Evolutionary conservation across 106 monocot genomes (phyloP).

Genomic region (Xerophyta viscosa): DNA sequence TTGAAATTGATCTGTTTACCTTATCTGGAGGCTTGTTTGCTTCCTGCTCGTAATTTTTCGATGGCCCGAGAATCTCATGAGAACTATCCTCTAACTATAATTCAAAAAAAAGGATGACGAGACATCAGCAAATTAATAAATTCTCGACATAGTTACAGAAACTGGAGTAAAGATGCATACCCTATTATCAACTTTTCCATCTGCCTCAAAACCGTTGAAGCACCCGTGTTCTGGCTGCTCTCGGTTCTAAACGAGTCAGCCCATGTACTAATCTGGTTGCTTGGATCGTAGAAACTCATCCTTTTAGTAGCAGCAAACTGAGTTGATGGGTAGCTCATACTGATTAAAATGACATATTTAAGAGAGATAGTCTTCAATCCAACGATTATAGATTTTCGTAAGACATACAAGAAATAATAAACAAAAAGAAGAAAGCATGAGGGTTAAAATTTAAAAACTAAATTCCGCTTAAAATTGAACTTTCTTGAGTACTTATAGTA

Average conservation of each 20-base stretch:
- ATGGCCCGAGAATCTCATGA: conserved; percentile 20
- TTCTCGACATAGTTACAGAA: neutral
- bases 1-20: no score
- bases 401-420: no score
- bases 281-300: conserved; percentile 54
- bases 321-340: conserved; percentile 45
- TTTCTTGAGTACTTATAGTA: no score
- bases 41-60: conserved; percentile 45
- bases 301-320: conserved; percentile 46
- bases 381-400: no score
- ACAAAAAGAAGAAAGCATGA: no score
- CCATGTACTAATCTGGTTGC: conserved; percentile 51
- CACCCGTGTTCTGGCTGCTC: conserved; percentile 42
- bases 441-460: no score
- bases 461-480: no score
- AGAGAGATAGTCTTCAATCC: no score
- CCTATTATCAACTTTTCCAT: conserved; percentile 33
- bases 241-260: conserved; percentile 44
- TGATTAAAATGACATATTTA: conserved; percentile 46
- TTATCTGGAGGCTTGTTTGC: conserved; percentile 56
- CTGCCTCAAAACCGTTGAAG: conserved; percentile 43
- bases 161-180: conserved; percentile 17
- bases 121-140: neutral
- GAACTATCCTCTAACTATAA: conserved; percentile 48
- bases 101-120: neutral